Percentiles rank a stretch among this genome's conserved stretches.
Evolutionary conservation across 768 basidiomycete species (phyloP).

Genomic region (Boletus edulis): DNA sequence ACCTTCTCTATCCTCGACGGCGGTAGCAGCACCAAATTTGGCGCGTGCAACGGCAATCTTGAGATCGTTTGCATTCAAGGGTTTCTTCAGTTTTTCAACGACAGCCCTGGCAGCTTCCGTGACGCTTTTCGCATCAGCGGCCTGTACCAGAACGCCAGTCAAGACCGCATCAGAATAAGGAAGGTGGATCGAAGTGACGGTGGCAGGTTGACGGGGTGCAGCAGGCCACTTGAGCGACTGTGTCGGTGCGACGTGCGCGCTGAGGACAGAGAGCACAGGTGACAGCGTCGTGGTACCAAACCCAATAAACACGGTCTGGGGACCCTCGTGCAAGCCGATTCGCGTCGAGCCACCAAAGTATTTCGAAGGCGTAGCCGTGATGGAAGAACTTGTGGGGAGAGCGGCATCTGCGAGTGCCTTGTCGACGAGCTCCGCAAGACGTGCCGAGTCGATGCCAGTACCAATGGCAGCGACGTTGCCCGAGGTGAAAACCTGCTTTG

Average conservation of each 20-base stretch:
- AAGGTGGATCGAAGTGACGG: constrained; percentile 72
- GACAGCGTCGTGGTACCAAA: constrained; percentile 72
- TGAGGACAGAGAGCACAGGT: constrained; percentile 75
- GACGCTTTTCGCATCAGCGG: constrained; percentile 57
- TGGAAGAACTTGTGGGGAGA: constrained; percentile 36
- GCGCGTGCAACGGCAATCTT: constrained; percentile 85
- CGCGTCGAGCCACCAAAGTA: constrained; percentile 90
- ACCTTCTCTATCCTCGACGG: constrained; percentile 68
- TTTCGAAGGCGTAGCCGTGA: constrained; percentile 28
- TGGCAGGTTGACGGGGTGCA: constrained; percentile 54
- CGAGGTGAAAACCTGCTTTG: constrained; percentile 68
- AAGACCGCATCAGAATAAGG: constrained; percentile 92
- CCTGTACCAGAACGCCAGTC: constrained; percentile 80
- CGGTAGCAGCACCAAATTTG: constrained; percentile 75
- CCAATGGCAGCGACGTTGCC: constrained; percentile 85
- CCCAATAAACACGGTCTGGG: constrained; percentile 83
- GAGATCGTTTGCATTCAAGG: constrained; percentile 64
- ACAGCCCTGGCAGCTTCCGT: constrained; percentile 68
- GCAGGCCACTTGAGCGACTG: constrained; percentile 86
- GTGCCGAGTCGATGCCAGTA: constrained; percentile 74
- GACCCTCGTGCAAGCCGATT: constrained; percentile 56
- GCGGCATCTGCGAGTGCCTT: constrained; percentile 51
- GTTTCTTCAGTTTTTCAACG: constrained; percentile 60
- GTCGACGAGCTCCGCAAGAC: constrained; percentile 70
- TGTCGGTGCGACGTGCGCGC: constrained; percentile 74